Evolutionary conservation across 352 stramenopile genomes (phyloP), one percentile per base, ranked within the genome.

Genomic region (Phytophthora citrophthora): DNA sequence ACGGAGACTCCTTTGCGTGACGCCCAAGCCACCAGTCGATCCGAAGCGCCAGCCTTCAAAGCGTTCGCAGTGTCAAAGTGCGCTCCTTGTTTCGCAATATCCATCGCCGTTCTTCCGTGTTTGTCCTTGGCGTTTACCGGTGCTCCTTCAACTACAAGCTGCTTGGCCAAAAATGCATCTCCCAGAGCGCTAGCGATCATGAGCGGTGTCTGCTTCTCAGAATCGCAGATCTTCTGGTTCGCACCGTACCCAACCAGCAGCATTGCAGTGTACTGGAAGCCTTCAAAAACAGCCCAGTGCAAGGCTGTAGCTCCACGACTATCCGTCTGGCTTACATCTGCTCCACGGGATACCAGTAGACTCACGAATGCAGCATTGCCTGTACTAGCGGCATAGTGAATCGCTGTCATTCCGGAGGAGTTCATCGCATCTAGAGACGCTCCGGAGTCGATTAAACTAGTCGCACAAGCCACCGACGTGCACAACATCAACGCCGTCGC

Each of bases 211-310:
- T 95, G 86, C 16, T 81, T 69, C 68, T 93, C 84, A 5, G 83
- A 81, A 48, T 94, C 86, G 24, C 81, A 78, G 20, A 96, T 95
- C 16, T 93, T 76, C 63, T 97, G 86, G 27, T 83, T 89, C 10
- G 88, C 89, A 34, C 76, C 77, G 71, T 94, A 94, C 58, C 87
- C 87, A 43, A 94, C 86, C 44, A 94, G 69, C 46, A 94, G 67
- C 72, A 93, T 76, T 9, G 84, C 86, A 2, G 84, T 91, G 76
- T 94, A 94, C 66, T 93, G 86, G 60, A 91, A 94, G 2, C 86
- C 86, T 62, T 94, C 86, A 49, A 93, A 94, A 7, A 94, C 86
- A 7, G 83, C 83, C 86, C 86, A 94, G 47, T 94, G 86, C 24
- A 94, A 62, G 18, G 86, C 74, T 0, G 86, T 94, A 4, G 86